Percentiles rank a stretch among this genome's conserved stretches.
Conservation (phyloP, 495 filamentous ascomycete genomes). For the Aspergillus nidulans region DNA sequence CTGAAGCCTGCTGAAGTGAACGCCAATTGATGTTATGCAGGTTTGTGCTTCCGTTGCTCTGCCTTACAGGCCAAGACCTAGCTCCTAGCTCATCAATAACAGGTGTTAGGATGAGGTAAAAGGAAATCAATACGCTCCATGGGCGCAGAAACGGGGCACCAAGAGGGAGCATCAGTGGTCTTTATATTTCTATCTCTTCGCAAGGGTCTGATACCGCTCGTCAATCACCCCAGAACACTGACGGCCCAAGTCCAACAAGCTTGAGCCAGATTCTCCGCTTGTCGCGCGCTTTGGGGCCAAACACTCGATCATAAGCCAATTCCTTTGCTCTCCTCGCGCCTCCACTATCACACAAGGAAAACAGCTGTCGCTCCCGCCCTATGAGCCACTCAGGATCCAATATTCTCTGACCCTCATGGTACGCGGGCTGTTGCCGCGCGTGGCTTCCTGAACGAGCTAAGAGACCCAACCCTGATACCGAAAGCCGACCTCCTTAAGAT, state of each 20-base stretch:
- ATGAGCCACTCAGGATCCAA: conserved; percentile 2
- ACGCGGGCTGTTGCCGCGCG: conserved; percentile 15
- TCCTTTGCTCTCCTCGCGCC: background rate
- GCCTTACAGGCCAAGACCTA: background rate
- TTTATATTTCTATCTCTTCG: conserved; percentile 4
- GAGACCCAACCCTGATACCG: background rate
- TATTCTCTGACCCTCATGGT: conserved; percentile 4
- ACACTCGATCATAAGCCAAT: conserved; percentile 1
- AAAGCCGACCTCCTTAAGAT: background rate
- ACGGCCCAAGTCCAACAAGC: conserved; percentile 8
- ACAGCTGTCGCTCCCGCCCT: background rate
- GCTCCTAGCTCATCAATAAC: background rate
- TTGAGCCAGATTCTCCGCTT: conserved; percentile 9
- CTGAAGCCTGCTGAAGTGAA: background rate
- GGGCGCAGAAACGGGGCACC: background rate
- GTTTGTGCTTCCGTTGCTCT: background rate
- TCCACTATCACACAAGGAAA: background rate
- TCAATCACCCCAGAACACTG: conserved; percentile 1
- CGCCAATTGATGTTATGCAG: background rate
- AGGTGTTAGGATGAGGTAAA: background rate
- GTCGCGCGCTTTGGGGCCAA: conserved; percentile 13
- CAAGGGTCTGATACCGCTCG: background rate
- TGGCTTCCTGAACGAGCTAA: conserved; percentile 2
- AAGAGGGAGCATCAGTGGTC: background rate
- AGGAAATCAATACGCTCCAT: conserved; percentile 1